A percentile compares a stretch with the other conserved stretches of the same genome.
Evolutionary conservation across 768 basidiomycete species (phyloP).

Genomic region (Termitomyces sp.): DNA sequence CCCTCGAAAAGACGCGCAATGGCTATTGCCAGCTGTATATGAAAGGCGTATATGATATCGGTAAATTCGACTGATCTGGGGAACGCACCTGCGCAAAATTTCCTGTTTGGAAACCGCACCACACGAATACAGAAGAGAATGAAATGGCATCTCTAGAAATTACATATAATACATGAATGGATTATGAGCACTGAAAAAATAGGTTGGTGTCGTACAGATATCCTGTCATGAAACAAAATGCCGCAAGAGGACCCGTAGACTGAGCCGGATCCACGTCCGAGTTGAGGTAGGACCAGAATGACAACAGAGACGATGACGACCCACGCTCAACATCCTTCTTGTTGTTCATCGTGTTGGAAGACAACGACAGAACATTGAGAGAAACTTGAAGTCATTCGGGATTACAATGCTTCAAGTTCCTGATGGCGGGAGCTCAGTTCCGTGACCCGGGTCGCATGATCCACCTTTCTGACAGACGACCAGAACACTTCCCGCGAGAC

Average conservation of each 20-base stretch:
- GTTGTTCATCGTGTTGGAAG: background rate
- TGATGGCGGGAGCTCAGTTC: conserved; percentile 2
- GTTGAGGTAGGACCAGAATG: conserved; percentile 36
- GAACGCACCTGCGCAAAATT: conserved; percentile 61
- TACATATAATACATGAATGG: background rate
- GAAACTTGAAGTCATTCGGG: background rate
- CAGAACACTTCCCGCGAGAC: background rate
- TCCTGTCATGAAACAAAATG: conserved; percentile 78
- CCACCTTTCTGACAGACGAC: background rate
- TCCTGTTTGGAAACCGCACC: conserved; percentile 86
- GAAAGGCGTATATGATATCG: background rate
- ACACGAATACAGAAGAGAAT: conserved; percentile 78
- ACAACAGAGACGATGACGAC: conserved; percentile 12
- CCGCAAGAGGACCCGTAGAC: conserved; percentile 52
- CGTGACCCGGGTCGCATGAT: background rate
- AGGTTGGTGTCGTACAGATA: conserved; percentile 52
- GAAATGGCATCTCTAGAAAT: conserved; percentile 60
- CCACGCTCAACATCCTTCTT: conserved; percentile 12
- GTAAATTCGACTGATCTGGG: background rate
- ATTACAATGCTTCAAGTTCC: background rate
- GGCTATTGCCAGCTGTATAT: conserved; percentile 66
- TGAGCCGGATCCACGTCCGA: conserved; percentile 50
- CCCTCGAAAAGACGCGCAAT: conserved; percentile 76
- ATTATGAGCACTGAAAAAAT: background rate
- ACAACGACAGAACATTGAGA: background rate